phyloP scores from a whole-genome alignment of 1,139 yeast species.

The Yamadazyma buinensis region DNA sequence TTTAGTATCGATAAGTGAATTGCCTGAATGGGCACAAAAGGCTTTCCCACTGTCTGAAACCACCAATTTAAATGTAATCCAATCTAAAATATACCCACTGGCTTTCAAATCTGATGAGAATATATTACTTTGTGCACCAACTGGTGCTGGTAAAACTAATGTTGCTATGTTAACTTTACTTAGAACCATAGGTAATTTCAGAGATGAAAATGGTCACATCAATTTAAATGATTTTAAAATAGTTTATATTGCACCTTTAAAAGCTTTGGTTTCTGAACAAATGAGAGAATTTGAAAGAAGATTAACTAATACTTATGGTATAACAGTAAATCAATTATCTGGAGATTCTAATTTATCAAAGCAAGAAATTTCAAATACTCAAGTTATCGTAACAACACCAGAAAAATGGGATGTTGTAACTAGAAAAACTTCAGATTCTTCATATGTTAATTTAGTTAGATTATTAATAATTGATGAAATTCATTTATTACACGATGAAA shows the following conservation, averaged over 20 bases:
- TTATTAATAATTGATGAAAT: conserved; percentile 90
- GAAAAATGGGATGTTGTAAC: conserved; percentile 99
- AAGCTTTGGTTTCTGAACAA: conserved; percentile 94
- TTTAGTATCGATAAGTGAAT: conserved; percentile 53
- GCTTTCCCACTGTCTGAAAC: conserved; percentile 75
- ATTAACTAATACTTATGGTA: conserved; percentile 56
- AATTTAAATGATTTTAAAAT: conserved; percentile 60
- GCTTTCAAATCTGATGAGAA: conserved; percentile 75
- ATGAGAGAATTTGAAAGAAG: conserved; percentile 81
- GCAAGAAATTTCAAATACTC: conserved; percentile 79
- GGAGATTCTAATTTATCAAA: conserved; percentile 96
- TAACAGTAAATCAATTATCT: conserved; percentile 82
- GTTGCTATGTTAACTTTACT: conserved; percentile 85
- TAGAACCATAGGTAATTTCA: conserved; percentile 63
- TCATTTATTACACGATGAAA: conserved; percentile 86
- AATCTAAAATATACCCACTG: conserved; percentile 73
- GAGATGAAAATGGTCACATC: conserved; percentile 48
- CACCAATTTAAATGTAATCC: conserved; percentile 69
- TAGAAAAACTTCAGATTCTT: conserved; percentile 62
- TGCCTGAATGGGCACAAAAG: conserved; percentile 80
- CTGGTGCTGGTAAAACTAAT: conserved; percentile 99
- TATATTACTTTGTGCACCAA: conserved; percentile 89
- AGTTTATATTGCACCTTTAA: conserved; percentile 92
- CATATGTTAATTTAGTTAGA: conserved; percentile 60
- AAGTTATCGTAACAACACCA: conserved; percentile 92